Percentiles rank a stretch among this genome's conserved stretches.
Conservation (phyloP, 2,329 filamentous ascomycete genomes). For the Ramularia endophylla region DNA sequence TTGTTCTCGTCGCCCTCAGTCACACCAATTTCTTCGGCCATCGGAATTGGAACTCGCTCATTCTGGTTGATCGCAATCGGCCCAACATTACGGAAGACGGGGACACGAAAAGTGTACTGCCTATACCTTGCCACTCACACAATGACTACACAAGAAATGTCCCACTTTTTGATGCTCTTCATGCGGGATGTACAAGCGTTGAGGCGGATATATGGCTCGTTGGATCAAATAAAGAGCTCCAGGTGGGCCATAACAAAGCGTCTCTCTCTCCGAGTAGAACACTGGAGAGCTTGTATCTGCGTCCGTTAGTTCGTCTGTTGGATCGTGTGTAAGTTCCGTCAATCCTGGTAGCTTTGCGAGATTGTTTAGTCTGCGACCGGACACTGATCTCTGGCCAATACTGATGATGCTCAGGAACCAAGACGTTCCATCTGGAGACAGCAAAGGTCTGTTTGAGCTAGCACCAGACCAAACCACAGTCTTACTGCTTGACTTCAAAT, state of each 20-base stretch:
- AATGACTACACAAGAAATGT: conserved; percentile 63
- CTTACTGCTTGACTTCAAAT: conserved; percentile 67
- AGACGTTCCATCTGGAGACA: conserved; percentile 9
- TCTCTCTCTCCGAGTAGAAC: conserved; percentile 51
- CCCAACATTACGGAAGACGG: too few species aligned
- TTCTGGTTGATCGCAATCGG: too few species aligned
- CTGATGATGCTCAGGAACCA: too few species aligned
- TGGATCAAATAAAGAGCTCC: conserved; percentile 32
- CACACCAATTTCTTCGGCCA: too few species aligned
- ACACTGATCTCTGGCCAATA: too few species aligned
- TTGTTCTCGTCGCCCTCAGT: too few species aligned
- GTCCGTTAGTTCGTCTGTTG: conserved; percentile 56
- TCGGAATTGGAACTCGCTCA: too few species aligned
- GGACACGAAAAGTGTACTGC: conserved; percentile 39
- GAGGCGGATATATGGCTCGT: conserved; percentile 61
- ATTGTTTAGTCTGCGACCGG: too few species aligned
- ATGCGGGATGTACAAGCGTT: conserved; percentile 55
- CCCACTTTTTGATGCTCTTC: conserved; percentile 55
- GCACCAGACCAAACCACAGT: conserved; percentile 39
- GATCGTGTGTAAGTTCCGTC: conserved; percentile 32
- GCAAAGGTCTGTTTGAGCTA: conserved; percentile 12
- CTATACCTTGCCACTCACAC: conserved; percentile 58
- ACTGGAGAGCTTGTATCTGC: conserved; percentile 56
- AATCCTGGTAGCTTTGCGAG: too few species aligned
- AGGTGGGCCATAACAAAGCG: conserved; percentile 47